Percentiles rank a stretch among this genome's conserved stretches.
Conservation (phyloP, 2,329 filamentous ascomycete species). For the Trichophyton schoenleinii region DNA sequence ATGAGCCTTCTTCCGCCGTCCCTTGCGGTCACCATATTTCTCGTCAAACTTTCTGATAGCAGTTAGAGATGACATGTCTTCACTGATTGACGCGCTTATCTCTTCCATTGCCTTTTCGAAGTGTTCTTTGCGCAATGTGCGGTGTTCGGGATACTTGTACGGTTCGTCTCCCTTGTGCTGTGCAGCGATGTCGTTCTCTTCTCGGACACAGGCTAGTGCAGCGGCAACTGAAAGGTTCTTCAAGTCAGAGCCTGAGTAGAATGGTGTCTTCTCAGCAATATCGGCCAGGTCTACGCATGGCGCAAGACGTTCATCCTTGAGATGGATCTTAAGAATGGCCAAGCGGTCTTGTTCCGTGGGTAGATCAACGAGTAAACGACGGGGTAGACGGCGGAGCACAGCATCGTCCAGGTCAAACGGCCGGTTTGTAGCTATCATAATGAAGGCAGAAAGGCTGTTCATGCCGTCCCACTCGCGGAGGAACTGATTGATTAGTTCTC, state of each 20-base stretch:
- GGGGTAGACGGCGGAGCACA: constrained; percentile 39
- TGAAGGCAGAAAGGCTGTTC: constrained; percentile 70
- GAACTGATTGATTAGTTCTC: constrained; percentile 94
- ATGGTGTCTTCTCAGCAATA: constrained; percentile 34
- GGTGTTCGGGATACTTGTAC: constrained; percentile 55
- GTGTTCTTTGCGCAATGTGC: constrained; percentile 54
- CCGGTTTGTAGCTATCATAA: constrained; percentile 95
- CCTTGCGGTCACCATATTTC: constrained; percentile 74
- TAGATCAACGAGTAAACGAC: constrained; percentile 38
- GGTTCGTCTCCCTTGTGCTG: constrained; percentile 26
- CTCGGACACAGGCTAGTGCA: constrained; percentile 37
- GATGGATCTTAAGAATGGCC: constrained; percentile 38
- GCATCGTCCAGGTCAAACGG: constrained; percentile 78
- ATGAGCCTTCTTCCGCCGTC: constrained; percentile 47
- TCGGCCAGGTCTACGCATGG: constrained; percentile 30
- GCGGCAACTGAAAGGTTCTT: constrained; percentile 41
- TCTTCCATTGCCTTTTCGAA: constrained; percentile 79
- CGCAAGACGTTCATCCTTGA: constrained; percentile 36
- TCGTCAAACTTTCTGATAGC: constrained; percentile 93
- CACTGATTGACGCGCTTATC: constrained; percentile 82
- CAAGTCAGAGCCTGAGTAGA: constrained; percentile 42
- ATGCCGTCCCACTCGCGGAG: constrained; percentile 94
- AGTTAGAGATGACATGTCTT: constrained; percentile 78
- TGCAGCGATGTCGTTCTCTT: constrained; percentile 33
- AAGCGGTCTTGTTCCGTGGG: constrained; percentile 35